Percentiles rank a stretch among this genome's conserved stretches.
Evolutionary conservation across 352 stramenopile species (phyloP).

Genomic region (Phytophthora cactorum): DNA sequence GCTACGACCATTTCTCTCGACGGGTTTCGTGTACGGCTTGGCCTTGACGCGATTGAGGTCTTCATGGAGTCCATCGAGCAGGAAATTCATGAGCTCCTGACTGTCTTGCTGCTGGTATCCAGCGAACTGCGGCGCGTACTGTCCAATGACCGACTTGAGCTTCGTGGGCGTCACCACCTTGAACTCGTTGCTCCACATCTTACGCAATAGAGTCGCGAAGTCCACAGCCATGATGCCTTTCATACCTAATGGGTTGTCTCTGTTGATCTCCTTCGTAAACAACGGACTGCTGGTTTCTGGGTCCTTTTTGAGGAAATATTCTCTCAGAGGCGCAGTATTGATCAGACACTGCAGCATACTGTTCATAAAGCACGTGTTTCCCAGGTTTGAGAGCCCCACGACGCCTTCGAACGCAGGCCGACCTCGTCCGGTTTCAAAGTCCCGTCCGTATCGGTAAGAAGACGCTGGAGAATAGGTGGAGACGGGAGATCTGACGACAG

Average conservation of each 20-base stretch:
- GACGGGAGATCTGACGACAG: conserved; percentile 15
- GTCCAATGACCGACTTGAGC: conserved; percentile 86
- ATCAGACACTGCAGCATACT: conserved; percentile 93
- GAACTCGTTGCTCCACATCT: conserved; percentile 95
- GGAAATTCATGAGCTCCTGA: conserved; percentile 93
- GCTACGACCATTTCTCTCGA: conserved; percentile 73
- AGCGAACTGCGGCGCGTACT: conserved; percentile 90
- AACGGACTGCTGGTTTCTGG: conserved; percentile 44
- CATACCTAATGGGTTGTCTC: conserved; percentile 94
- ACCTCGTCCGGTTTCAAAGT: conserved; percentile 57
- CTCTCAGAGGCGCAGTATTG: conserved; percentile 91
- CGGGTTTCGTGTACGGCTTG: conserved; percentile 81
- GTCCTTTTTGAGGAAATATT: conserved; percentile 92
- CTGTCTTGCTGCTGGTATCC: conserved; percentile 92
- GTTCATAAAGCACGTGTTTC: conserved; percentile 90
- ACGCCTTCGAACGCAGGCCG: conserved; percentile 66
- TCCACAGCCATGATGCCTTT: conserved; percentile 94
- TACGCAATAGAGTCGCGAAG: conserved; percentile 94
- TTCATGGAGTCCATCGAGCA: conserved; percentile 93
- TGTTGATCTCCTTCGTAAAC: conserved; percentile 92
- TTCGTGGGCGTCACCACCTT: conserved; percentile 75
- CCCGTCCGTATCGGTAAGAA: conserved; percentile 47
- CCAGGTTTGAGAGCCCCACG: conserved; percentile 78
- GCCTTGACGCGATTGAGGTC: conserved; percentile 89
- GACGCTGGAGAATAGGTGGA: conserved; percentile 23